These are phyloP conservation scores for Leccinum broughii DNA, from an alignment of 768 basidiomycete species.

Conservation along the genomic window DNA sequence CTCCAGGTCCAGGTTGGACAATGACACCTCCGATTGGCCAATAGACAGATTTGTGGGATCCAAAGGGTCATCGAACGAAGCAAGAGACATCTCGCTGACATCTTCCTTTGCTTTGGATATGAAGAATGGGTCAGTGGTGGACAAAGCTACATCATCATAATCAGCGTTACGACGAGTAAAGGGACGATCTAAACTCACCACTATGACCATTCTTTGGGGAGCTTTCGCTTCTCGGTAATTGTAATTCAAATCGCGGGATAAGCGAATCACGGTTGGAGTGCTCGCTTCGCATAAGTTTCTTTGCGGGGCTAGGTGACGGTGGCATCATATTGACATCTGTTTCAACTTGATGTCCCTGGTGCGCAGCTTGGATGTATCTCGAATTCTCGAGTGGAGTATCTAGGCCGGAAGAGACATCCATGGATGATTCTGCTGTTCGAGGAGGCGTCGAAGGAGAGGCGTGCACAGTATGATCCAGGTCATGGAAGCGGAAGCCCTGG, in stretches of 20 bases:
- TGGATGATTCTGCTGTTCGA: constrained; percentile 24
- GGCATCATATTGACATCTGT: constrained; percentile 46
- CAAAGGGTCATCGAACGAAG: constrained; percentile 31
- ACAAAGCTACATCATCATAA: constrained; percentile 9
- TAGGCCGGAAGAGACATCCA: constrained; percentile 15
- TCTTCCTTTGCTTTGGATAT: constrained; percentile 28
- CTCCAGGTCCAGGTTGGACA: constrained; percentile 34
- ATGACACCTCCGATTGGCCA: constrained; percentile 39
- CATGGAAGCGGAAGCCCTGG: constrained; percentile 40
- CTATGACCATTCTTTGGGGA: constrained; percentile 20
- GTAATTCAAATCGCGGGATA: constrained; percentile 37
- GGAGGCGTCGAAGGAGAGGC: constrained; percentile 26
- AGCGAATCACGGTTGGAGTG: constrained; percentile 30
- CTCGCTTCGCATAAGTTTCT: constrained; percentile 19
- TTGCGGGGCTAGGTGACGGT: constrained; percentile 50
- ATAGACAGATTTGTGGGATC: constrained; percentile 36
- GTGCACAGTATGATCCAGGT: constrained; percentile 17
- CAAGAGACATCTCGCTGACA: constrained; percentile 25
- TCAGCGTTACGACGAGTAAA: background rate
- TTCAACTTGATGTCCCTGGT: constrained; percentile 33
- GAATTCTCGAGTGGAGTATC: constrained; percentile 37
- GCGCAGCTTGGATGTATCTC: constrained; percentile 40
- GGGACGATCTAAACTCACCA: constrained; percentile 15
- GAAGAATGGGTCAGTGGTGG: constrained; percentile 25
- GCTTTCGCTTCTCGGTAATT: constrained; percentile 18